Conservation (phyloP, 768 basidiomycete species). For the Calocera cornea region DNA sequence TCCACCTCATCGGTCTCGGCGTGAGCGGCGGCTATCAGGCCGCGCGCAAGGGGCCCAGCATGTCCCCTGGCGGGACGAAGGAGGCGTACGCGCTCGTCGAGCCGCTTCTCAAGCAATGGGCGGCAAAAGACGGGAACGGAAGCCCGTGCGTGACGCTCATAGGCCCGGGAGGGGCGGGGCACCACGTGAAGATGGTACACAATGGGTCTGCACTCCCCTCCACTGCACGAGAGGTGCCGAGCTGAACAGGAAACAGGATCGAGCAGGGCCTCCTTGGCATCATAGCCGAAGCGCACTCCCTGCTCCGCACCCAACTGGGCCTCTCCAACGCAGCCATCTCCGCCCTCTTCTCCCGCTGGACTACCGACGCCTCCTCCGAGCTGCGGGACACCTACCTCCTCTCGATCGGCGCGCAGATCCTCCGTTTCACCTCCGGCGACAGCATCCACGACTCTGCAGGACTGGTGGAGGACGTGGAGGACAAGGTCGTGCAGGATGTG, state of each 20-base stretch:
- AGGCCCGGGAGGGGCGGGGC: constrained; percentile 23
- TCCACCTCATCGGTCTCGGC: constrained; percentile 21
- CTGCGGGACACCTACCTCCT: constrained; percentile 23
- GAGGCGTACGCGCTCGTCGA: constrained; percentile 20
- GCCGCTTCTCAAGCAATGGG: constrained; percentile 23
- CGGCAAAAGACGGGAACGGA: constrained; percentile 20
- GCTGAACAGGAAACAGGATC: background rate
- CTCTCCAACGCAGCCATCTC: constrained; percentile 21
- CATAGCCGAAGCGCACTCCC: constrained; percentile 20
- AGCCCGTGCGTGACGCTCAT: constrained; percentile 22
- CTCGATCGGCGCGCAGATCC: constrained; percentile 20
- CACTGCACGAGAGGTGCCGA: background rate
- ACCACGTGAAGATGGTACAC: constrained; percentile 25
- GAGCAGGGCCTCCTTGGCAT: constrained; percentile 13
- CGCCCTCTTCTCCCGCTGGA: constrained; percentile 22
- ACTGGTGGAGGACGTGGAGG: constrained; percentile 25
- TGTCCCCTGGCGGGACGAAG: constrained; percentile 21
- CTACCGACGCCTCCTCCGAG: constrained; percentile 17
- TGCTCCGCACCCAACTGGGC: constrained; percentile 19
- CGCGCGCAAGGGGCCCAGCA: constrained; percentile 23
- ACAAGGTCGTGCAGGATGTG: constrained; percentile 26
- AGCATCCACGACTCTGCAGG: constrained; percentile 20
- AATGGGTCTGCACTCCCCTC: constrained; percentile 21
- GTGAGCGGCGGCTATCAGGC: constrained; percentile 27
- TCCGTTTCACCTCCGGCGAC: constrained; percentile 22